Conservation (phyloP, 176 grass and related monocot species). For the Paspalum vaginatum region DNA sequence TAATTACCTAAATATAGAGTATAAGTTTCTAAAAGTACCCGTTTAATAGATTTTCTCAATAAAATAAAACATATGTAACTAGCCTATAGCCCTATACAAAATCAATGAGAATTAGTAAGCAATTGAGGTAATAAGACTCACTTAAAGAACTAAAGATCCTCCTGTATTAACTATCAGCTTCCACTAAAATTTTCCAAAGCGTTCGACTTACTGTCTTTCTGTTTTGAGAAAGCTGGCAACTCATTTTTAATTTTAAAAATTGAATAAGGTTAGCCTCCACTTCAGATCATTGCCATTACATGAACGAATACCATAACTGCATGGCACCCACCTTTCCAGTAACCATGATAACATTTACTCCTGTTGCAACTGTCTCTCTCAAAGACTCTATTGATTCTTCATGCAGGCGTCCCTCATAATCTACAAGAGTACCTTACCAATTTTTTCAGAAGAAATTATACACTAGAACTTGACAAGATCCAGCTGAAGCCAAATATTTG, state of each 20-base stretch:
- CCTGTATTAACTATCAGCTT: slow-evolving; percentile 4
- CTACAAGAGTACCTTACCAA: slow-evolving; percentile 62
- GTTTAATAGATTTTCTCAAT: background rate
- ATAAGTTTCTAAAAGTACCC: background rate
- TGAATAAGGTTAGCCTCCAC: background rate
- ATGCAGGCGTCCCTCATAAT: slow-evolving; percentile 54
- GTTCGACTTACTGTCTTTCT: background rate
- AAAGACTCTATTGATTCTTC: slow-evolving; percentile 58
- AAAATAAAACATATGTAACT: background rate
- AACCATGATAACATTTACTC: slow-evolving; percentile 69
- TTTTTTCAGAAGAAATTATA: slow-evolving; percentile 36
- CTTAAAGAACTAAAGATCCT: slow-evolving; percentile 20
- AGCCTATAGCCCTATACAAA: background rate
- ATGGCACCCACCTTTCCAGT: slow-evolving; percentile 72
- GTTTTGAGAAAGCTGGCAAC: background rate
- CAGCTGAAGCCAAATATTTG: slow-evolving; percentile 22
- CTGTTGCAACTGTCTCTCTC: slow-evolving; percentile 62
- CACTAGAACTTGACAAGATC: slow-evolving; percentile 33
- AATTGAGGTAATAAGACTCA: slow-evolving; percentile 24
- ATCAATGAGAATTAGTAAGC: slow-evolving; percentile 17
- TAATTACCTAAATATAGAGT: background rate
- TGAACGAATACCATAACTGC: slow-evolving; percentile 22
- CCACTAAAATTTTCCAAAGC: slow-evolving; percentile 11
- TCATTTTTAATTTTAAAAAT: background rate
- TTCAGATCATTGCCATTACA: slow-evolving; percentile 20